phyloP scores from a whole-genome alignment of 768 basidiomycete species.

The Termitomyces titanicus region DNA sequence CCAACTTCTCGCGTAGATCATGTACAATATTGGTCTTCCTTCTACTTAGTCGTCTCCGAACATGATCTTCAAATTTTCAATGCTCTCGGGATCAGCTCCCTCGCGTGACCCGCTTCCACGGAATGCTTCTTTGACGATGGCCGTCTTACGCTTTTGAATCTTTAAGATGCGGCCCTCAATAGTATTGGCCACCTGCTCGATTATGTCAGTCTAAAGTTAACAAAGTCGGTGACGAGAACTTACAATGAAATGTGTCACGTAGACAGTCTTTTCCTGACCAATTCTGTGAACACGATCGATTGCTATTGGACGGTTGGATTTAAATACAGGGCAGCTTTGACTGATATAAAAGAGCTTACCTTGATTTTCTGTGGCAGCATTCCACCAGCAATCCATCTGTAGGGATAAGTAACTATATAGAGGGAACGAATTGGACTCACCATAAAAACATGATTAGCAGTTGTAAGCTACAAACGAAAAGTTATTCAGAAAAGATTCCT shows the following conservation, averaged over 20 bases:
- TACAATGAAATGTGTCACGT: conserved; percentile 84
- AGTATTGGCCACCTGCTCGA: conserved; percentile 57
- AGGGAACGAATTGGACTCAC: conserved; percentile 30
- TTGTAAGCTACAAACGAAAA: conserved; percentile 49
- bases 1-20: neutral
- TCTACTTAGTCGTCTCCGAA: conserved; percentile 46
- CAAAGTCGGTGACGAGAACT: conserved; percentile 18
- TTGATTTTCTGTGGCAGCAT: conserved; percentile 79
- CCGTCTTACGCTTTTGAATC: conserved; percentile 85
- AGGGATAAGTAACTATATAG: conserved; percentile 2
- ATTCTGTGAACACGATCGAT: conserved; percentile 86
- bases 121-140: conserved; percentile 84
- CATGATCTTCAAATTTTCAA: conserved; percentile 82
- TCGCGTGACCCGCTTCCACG: conserved; percentile 42
- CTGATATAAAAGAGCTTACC: conserved; percentile 32
- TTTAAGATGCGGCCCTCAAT: conserved; percentile 77
- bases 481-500: neutral
- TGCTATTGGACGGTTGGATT: conserved; percentile 34
- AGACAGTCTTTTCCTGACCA: conserved; percentile 78
- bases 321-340: neutral
- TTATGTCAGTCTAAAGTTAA: neutral
- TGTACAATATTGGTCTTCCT: neutral
- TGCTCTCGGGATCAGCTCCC: conserved; percentile 60
- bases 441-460: conserved; percentile 86
- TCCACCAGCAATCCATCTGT: conserved; percentile 95